Conservation (phyloP, 2,329 filamentous ascomycete species). For the Botrytis pseudocinerea region DNA sequence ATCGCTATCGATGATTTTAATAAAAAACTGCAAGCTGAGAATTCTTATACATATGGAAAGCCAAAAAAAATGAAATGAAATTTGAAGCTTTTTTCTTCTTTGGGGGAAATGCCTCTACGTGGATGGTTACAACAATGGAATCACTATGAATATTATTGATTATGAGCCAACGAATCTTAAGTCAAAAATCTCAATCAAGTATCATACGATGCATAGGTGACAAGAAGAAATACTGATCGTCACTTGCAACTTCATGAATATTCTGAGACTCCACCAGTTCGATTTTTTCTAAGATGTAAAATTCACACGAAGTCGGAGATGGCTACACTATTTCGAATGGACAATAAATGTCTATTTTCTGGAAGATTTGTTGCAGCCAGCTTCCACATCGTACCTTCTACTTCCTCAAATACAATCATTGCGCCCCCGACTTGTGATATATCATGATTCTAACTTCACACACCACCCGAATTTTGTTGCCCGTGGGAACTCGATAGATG, state of each 20-base stretch:
- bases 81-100: background rate
- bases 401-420: background rate
- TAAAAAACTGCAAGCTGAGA: background rate
- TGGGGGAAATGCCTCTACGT: background rate
- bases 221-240: background rate
- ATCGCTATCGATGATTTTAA: background rate
- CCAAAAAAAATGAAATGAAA: background rate
- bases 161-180: background rate
- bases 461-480: background rate
- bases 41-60: background rate
- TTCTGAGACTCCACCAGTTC: background rate
- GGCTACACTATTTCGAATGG: background rate
- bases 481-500: background rate
- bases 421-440: background rate
- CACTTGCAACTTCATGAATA: background rate
- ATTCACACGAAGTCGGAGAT: no score
- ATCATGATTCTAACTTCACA: background rate
- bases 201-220: background rate
- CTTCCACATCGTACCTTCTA: accelerated
- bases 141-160: background rate
- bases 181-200: background rate
- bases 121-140: background rate
- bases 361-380: background rate
- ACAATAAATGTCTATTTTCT: accelerated
- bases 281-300: background rate